Evolutionary conservation across 768 basidiomycete species (phyloP), one percentile per base, ranked within the genome.

Genomic region (Solioccasus polychromus): DNA sequence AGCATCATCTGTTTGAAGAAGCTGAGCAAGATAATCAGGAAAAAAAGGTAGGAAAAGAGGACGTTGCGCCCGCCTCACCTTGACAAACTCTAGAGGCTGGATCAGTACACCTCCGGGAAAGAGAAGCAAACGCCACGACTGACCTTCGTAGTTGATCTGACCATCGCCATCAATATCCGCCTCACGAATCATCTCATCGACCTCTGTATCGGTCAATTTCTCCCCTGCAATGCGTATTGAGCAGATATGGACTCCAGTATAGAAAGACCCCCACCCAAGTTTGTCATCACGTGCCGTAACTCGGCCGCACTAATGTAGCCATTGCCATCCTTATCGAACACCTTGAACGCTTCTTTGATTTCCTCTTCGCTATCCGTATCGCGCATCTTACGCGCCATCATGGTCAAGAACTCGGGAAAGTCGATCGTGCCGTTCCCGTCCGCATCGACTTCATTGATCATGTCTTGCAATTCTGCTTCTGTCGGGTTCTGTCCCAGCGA

Each of bases 171-270:
- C 91, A 40, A 91, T 77, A 63, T 96, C 92, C 45, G 92, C 93
- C 71, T 96, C 93, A 44, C 92, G 83, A 64, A 96, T 96, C 92
- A 96, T 94, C 75, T 94, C 92, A 50, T 91, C 88, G 52, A 94
- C 91, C 68, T 95, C 92, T 8, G 61, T 74, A 53, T 93, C 91
- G 11, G 88, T 77, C 47, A 93, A 73, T 68, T 92, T 92, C 75
- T 94, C 92, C 46, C 89, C 88, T 82, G 61, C 52, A 53, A 26
- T 18, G 6, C 36, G 8, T 45, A 38, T 46, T 52, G 18, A 55
- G 39, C 40, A 47, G 11, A 23, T 19, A 14, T 18, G 38, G 35
- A 12, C 14, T 15, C 14, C 11, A 10, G 28, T 8, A 36, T 9
- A 10, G 2, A 40, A 20, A 14, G 14, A 23, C 61, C 11, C 80